Base-by-base conservation (phyloP, 2,329 filamentous ascomycete genomes). In the Fulvia fulva region DNA sequence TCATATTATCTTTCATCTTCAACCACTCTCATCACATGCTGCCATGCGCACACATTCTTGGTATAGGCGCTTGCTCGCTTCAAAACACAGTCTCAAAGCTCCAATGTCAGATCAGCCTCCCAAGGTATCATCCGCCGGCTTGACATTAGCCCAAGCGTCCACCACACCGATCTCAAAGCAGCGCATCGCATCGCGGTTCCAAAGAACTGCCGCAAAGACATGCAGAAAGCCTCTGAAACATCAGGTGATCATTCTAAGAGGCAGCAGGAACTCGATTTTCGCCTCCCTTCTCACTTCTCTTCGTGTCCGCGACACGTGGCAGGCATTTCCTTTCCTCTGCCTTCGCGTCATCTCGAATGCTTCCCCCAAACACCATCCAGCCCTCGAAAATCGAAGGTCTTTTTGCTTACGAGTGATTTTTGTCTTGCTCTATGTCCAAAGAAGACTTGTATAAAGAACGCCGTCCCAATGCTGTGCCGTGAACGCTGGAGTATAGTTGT, bases 391-490 rank as follows among this genome's bases (percentile, higher is more conserved):
- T 11, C 28, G 16, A 46, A 43, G 52, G 47, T 51, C 46, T 53
- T 53, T 37, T 46, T 57, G 47, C 43, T 57, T 53, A 53, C 43
- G 37, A n/a, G 14, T 41, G n/a, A 50, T 32, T 55, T 55, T 55
- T 30, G 44, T 63, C 61, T 62, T 63, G 57, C 57, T 63, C 53
- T 65, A 65, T 65, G 59, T 63, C 61, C 61, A 64, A 60, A 26
- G 46, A 51, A 56, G 53, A 53, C 45, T 46, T 53, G 45, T 51
- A 56, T 37, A 51, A 12, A 50, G 54, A 60, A 62, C 59, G 59
- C 62, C 57, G 41, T 57, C 45, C 45, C 53, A 58, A 63, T 63
- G 61, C 56, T 34, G 37, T 51, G 45, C 43, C 56, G 19, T 57
- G 56, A 60, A 61, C 61, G 63, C 61, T 65, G 28, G 49, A 53